A percentile compares a stretch with the other conserved stretches of the same genome.
phyloP scores from a whole-genome alignment of 805 yeast genomes.

The Candida taoyuanica region DNA sequence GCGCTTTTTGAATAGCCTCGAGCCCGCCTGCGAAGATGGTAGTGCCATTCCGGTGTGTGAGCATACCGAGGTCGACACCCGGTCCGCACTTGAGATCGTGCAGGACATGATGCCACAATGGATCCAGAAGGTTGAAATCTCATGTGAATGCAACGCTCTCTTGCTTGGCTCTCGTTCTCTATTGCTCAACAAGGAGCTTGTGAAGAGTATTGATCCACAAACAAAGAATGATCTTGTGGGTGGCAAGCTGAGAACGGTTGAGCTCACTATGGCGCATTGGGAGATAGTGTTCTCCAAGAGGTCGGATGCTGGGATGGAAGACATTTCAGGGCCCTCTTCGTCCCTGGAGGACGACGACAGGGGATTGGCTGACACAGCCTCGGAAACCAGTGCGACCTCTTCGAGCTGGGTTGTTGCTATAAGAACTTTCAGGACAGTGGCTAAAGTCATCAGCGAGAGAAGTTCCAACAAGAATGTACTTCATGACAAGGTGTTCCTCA shows the following conservation, averaged over 20 bases:
- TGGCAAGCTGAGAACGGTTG: constrained; percentile 34
- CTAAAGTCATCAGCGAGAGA: constrained; percentile 30
- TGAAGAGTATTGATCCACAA: constrained; percentile 30
- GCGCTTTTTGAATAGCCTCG: constrained; percentile 7
- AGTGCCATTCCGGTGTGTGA: neutral
- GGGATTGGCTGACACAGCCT: constrained; percentile 22
- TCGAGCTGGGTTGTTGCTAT: constrained; percentile 14
- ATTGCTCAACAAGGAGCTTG: constrained; percentile 36
- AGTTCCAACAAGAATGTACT: constrained; percentile 26
- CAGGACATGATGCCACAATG: constrained; percentile 23
- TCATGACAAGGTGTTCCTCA: constrained; percentile 30
- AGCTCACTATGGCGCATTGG: constrained; percentile 24
- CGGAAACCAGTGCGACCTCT: constrained; percentile 13
- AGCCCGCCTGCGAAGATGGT: neutral
- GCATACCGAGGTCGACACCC: neutral
- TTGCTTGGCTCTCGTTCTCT: constrained; percentile 40
- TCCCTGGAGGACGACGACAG: constrained; percentile 32
- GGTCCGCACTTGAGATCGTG: constrained; percentile 11
- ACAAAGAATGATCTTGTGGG: constrained; percentile 36
- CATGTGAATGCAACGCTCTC: constrained; percentile 19
- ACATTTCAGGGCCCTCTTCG: constrained; percentile 20
- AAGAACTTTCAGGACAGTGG: constrained; percentile 18
- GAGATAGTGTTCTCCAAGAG: constrained; percentile 1
- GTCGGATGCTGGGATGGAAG: neutral
- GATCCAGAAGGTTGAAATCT: constrained; percentile 13